Evolutionary conservation across 805 yeast genomes (phyloP), one percentile per base, ranked within the genome.

Genomic region (Metschnikowia rubicola): DNA sequence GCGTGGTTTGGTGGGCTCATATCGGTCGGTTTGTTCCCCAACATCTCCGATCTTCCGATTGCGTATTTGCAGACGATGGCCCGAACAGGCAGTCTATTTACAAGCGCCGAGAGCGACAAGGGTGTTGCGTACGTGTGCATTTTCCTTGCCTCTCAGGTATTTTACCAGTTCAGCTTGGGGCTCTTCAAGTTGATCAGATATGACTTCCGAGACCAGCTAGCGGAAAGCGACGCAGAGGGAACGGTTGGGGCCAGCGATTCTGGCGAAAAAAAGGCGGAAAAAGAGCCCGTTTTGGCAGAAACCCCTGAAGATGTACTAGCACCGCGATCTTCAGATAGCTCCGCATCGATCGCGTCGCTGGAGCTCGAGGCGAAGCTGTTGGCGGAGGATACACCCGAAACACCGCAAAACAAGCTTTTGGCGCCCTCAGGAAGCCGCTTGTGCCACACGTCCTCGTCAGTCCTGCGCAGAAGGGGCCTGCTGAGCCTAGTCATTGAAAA

Each of bases 41-140:
- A 88, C 59, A 81, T 85, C 37, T 80, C 90, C 12, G 96, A 88
- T 66, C 71, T 88, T 46, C 96, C 96, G 0, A 86, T 88, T 55
- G 96, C 96, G 0, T 89, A 88, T 55, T 63, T 83, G 33, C 88
- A 84, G 58, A 84, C 92, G 2, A 67, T 88, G 59, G 83, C 86
- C 26, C 74, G 79, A 12, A 82, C 89, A 1, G 70, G 79, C 1
- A 68, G 76, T 7, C 56, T 72, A 8, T 83, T 90, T 56, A 70
- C 83, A 0, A 57, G 70, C 12, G 77, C 65, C 4, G 81, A 86
- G 51, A 88, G 88, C 33, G 74, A 80, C 44, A 77, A 78, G 55
- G 97, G 97, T 26, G 84, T 86, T 26, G 94, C 97, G 0, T 88
- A 86, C 64, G 84, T 87, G 17, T 84, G 90, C 58, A 83, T 90